Conservation (phyloP, 306 rosid genomes). For the Lathyrus sativus region DNA sequence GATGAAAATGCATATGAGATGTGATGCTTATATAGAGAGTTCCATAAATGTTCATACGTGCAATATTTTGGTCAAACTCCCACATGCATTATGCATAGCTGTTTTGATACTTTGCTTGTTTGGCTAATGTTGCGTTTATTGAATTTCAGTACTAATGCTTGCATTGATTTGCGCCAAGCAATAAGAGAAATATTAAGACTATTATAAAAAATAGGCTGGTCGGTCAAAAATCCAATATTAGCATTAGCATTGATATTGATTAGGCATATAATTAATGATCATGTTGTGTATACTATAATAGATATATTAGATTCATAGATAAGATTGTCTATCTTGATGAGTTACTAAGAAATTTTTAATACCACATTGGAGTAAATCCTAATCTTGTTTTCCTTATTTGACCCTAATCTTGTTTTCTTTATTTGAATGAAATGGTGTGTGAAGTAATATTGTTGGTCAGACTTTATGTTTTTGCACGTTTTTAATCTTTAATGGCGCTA, state of each 20-base stretch:
- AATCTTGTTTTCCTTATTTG: no score
- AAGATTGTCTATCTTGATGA: conserved; percentile 10
- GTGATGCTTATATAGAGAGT: conserved; percentile 37
- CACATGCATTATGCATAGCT: conserved; percentile 26
- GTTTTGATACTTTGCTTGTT: not conserved
- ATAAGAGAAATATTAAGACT: not conserved
- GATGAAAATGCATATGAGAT: conserved; percentile 19
- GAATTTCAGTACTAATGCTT: conserved; percentile 23
- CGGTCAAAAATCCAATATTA: not conserved
- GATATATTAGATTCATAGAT: conserved; percentile 2
- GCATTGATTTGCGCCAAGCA: conserved; percentile 29
- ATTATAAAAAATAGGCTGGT: conserved; percentile 12
- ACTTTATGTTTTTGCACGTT: conserved; percentile 8
- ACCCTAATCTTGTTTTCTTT: conserved; percentile 27
- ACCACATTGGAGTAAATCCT: no score
- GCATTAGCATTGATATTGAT: conserved; percentile 3
- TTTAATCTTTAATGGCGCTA: not conserved
- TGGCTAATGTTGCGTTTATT: not conserved
- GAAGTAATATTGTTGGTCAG: conserved; percentile 11
- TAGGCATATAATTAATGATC: not conserved
- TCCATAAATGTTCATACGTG: conserved; percentile 39
- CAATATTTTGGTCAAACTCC: not conserved
- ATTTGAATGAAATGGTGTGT: conserved; percentile 32
- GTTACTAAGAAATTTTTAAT: not conserved
- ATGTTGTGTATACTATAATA: no score